Conservation (phyloP, 306 rosid genomes). For the Hippophae tibetana region DNA sequence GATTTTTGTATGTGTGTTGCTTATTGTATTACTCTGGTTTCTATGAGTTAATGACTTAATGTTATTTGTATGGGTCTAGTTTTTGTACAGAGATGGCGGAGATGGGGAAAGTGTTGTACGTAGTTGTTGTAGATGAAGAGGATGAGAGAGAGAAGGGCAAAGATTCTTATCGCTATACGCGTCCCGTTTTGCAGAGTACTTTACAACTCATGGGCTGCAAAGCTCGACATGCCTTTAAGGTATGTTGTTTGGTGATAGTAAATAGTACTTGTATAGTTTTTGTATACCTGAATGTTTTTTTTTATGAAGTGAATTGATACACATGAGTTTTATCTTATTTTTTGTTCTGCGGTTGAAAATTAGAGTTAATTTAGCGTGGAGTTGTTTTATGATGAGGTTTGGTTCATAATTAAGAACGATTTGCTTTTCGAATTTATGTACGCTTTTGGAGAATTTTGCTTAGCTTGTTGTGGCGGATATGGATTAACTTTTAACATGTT, state of each 20-base stretch:
- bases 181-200: slow-evolving; percentile 68
- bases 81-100: slow-evolving; percentile 31
- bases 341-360: neutral
- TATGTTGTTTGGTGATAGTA: neutral
- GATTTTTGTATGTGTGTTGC: neutral
- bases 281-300: neutral
- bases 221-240: slow-evolving; percentile 93
- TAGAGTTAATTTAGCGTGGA: neutral
- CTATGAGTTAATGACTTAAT: neutral
- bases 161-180: slow-evolving; percentile 67
- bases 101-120: slow-evolving; percentile 40
- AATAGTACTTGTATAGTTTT: neutral
- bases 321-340: neutral
- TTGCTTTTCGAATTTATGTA: too few relatives aligned
- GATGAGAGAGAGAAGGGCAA: slow-evolving; percentile 36
- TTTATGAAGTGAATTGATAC: neutral
- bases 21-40: neutral
- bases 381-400: neutral
- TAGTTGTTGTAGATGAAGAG: slow-evolving; percentile 61
- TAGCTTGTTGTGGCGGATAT: slow-evolving; percentile 16
- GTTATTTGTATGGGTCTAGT: neutral
- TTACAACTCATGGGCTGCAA: slow-evolving; percentile 94
- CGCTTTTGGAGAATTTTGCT: too few relatives aligned
- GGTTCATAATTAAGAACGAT: neutral
- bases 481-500: slow-evolving; percentile 10